phyloP scores from a whole-genome alignment of 257 asterid genomes.

The Cruciata laevipes region DNA sequence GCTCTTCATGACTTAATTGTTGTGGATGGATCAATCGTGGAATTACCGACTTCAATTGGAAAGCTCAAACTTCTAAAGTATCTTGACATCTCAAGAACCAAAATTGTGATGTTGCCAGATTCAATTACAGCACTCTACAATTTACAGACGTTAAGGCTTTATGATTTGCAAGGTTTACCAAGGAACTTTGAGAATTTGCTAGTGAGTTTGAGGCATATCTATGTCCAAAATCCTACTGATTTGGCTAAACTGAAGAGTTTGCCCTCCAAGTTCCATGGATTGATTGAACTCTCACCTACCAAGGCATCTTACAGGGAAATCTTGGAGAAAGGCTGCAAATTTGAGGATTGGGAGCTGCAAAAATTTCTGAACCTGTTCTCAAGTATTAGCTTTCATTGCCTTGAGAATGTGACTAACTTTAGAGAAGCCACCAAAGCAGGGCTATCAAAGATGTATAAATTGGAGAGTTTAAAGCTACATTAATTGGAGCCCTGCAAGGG shows the following conservation, averaged over 20 bases:
- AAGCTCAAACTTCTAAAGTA: constrained; percentile 6
- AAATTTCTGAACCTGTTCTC: neutral
- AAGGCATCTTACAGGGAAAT: neutral
- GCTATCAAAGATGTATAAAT: neutral
- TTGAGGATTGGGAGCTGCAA: neutral
- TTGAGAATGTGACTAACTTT: constrained; percentile 2
- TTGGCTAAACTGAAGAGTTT: neutral
- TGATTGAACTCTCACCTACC: neutral
- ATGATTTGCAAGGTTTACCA: neutral
- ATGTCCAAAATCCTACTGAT: neutral
- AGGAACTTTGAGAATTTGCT: constrained; percentile 10
- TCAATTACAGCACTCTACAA: constrained; percentile 17
- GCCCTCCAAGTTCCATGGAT: neutral
- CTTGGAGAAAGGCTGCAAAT: neutral
- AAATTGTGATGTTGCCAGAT: constrained; percentile 4
- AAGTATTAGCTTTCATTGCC: neutral
- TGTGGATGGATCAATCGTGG: neutral
- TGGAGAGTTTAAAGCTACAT: neutral
- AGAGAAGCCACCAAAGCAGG: neutral
- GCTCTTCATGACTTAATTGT: neutral
- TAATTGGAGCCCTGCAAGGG: neutral
- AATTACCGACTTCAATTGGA: neutral
- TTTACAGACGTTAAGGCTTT: constrained; percentile 19
- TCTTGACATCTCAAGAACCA: constrained; percentile 14
- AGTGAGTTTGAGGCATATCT: constrained; percentile 14